A percentile compares a stretch with the other conserved stretches of the same genome.
Conservation (phyloP, 257 asterid species). For the Solanum chilense region DNA sequence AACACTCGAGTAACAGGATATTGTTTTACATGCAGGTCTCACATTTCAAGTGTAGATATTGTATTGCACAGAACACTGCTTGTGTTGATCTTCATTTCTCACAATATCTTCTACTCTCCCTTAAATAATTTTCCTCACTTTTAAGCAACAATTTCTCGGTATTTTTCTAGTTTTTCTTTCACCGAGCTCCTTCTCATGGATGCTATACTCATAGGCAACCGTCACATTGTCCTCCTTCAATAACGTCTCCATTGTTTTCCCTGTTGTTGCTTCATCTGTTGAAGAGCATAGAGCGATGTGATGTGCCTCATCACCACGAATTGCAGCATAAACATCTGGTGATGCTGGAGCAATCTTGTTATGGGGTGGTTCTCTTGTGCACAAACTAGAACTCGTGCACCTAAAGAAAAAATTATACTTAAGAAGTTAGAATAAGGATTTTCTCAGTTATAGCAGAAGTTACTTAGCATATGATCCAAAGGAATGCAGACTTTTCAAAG, state of each 20-base stretch:
- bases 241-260: neutral
- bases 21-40: neutral
- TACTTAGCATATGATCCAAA: neutral
- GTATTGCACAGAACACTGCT: neutral
- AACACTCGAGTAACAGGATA: neutral
- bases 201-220: slow-evolving; percentile 6
- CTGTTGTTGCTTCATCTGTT: neutral
- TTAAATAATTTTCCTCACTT: neutral
- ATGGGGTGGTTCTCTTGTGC: slow-evolving; percentile 22
- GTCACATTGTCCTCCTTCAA: neutral
- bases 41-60: neutral
- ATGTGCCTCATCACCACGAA: slow-evolving; percentile 2
- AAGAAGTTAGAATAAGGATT: neutral
- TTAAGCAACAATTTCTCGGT: slow-evolving; percentile 35
- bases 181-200: slow-evolving; percentile 1
- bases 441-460: neutral
- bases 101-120: neutral
- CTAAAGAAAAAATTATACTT: slow-evolving; percentile 15
- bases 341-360: slow-evolving; percentile 51
- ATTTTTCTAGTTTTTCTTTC: slow-evolving; percentile 18
- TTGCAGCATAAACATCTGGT: neutral
- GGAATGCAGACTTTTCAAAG: neutral
- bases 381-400: slow-evolving; percentile 22
- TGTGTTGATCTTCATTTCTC: neutral
- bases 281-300: slow-evolving; percentile 13